Percentiles rank a stretch among this genome's conserved stretches.
phyloP scores from a whole-genome alignment of 768 basidiomycete species.

The Lactarius sanguifluus region DNA sequence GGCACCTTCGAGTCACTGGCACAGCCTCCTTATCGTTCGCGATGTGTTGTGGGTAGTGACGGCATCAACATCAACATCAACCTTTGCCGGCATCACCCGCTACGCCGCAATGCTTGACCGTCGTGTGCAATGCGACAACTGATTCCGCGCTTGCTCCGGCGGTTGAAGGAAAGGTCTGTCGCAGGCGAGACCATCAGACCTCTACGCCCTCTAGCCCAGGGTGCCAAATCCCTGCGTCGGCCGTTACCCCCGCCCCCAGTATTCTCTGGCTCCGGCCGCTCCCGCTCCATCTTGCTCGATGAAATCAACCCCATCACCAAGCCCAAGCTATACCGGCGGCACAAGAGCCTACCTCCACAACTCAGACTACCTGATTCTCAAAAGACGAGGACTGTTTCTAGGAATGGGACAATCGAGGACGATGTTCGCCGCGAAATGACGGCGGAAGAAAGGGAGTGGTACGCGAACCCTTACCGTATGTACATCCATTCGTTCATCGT shows the following conservation, averaged over 20 bases:
- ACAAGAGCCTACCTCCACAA: conserved; percentile 59
- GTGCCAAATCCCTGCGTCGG: conserved; percentile 18
- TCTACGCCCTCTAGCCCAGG: conserved; percentile 16
- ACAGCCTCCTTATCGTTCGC: background rate
- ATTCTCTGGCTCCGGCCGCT: conserved; percentile 47
- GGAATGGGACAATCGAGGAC: conserved; percentile 21
- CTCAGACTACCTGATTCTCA: conserved; percentile 37
- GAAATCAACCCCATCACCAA: conserved; percentile 54
- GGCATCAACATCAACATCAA: too few species aligned
- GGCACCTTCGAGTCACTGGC: background rate
- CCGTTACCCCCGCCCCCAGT: conserved; percentile 32
- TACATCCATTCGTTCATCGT: conserved; percentile 19
- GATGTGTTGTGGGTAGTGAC: background rate
- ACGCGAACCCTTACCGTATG: conserved; percentile 75
- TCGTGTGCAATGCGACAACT: conserved; percentile 59
- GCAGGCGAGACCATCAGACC: conserved; percentile 18
- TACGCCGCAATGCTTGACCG: too few species aligned
- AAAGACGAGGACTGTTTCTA: conserved; percentile 26
- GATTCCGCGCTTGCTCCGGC: conserved; percentile 59
- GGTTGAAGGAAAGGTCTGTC: conserved; percentile 37
- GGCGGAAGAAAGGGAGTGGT: conserved; percentile 59
- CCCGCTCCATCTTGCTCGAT: conserved; percentile 62
- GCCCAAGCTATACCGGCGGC: conserved; percentile 48
- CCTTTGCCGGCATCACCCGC: background rate
- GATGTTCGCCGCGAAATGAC: conserved; percentile 56